Evolutionary conservation across 805 yeast genomes (phyloP), one percentile per base, ranked within the genome.

Genomic region (Cyberlindnera americana): DNA sequence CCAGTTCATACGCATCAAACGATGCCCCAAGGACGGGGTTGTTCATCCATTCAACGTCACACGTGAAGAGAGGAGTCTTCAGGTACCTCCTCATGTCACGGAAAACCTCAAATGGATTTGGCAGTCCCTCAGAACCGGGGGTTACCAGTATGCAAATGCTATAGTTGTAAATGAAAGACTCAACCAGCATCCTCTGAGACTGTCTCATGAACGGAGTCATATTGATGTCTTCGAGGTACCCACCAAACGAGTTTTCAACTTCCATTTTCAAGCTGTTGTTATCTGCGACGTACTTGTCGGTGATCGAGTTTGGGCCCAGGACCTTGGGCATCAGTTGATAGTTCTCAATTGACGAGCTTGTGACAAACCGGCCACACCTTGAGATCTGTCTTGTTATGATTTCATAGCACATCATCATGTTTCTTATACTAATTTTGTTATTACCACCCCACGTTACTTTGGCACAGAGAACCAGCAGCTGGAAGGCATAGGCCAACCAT

Each of bases 141-240:
- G 73, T 60, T 30, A 65, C 59, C 22, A 70, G 59, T 5, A 72
- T 47, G 5, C 65, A 57, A 7, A 66, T 59, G 8, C 70, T 57
- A 43, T 65, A 71, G 41, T 66, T 69, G 52, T 65, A 68, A 3
- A 70, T 48, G 43, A 69, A 72, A 29, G 73, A 69, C 38, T 72
- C 77, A 18, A 68, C 39, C 33, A 69, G 58, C 49, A 69, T 67
- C 31, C 70, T 51, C 23, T 52, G 52, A 30, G 50, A 52, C 40
- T 49, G 52, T 10, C 21, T 25, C 28, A 16, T 23, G 18, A 31
- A 31, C 14, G 34, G 34, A 14, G 34, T 31, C 12, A 15, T 7
- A 21, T 21, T 21, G 10, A 15, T 21, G 26, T 15, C 21, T 18
- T 13, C 8, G 16, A 8, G 18, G 13, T 6, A 19, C 11, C 25